Conservation (phyloP, 2,329 filamentous ascomycete genomes). For the Rugonectria rugulosa region DNA sequence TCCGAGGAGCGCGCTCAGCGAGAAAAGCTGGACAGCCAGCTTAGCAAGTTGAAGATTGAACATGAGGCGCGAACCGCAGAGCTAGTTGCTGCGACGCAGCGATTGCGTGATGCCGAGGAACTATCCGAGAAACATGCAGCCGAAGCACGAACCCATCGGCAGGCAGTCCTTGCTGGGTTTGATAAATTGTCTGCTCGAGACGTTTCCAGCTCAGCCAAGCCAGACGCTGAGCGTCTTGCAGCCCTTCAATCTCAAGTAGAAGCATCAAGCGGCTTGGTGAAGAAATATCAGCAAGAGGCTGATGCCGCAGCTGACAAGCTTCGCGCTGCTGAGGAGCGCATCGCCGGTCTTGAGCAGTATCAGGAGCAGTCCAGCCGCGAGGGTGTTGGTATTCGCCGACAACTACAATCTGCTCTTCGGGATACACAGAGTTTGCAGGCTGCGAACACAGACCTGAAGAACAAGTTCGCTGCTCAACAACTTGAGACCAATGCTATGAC, state of each 20-base stretch:
- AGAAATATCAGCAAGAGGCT: conserved; percentile 88
- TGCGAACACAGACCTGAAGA: conserved; percentile 81
- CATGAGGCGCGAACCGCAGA: conserved; percentile 83
- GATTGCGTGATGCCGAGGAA: conserved; percentile 85
- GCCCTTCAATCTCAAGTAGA: conserved; percentile 83
- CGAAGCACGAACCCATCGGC: conserved; percentile 85
- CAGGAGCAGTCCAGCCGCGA: conserved; percentile 97
- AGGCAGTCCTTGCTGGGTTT: conserved; percentile 82
- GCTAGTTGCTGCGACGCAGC: conserved; percentile 75
- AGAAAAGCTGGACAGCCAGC: conserved; percentile 77
- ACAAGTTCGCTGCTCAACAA: conserved; percentile 84
- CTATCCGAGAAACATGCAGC: conserved; percentile 85
- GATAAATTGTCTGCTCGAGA: conserved; percentile 73
- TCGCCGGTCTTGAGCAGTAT: conserved; percentile 94
- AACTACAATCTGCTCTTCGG: conserved; percentile 83
- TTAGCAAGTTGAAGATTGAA: conserved; percentile 79
- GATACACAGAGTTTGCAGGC: conserved; percentile 85
- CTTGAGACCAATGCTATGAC: conserved; percentile 93
- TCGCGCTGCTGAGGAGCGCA: conserved; percentile 91
- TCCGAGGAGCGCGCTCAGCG: conserved; percentile 82
- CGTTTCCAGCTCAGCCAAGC: conserved; percentile 53
- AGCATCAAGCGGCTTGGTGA: conserved; percentile 79
- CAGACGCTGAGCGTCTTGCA: conserved; percentile 70
- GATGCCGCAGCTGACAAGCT: conserved; percentile 88
- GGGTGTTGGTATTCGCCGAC: conserved; percentile 86